Evolutionary conservation across 2,329 filamentous ascomycete genomes (phyloP).

Genomic region (Neopestalotiopsis clavispora): DNA sequence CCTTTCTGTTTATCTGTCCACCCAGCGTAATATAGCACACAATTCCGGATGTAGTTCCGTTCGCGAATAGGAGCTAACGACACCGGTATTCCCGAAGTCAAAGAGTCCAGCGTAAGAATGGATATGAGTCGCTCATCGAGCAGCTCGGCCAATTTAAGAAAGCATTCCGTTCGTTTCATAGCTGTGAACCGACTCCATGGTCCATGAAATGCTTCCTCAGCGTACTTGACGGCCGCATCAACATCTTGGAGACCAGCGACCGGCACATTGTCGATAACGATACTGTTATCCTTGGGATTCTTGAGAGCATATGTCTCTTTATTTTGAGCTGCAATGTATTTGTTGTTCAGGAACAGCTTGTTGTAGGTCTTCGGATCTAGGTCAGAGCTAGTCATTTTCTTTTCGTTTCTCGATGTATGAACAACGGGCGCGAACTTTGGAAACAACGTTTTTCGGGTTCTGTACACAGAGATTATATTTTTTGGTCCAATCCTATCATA

Average conservation of each 20-base stretch:
- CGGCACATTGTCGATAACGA: background rate
- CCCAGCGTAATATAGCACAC: slow-evolving; percentile 22
- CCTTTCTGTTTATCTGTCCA: slow-evolving; percentile 41
- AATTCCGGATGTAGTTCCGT: background rate
- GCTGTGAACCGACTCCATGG: slow-evolving; percentile 2
- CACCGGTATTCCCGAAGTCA: slow-evolving; percentile 4
- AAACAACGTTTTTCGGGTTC: no score
- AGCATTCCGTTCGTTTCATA: background rate
- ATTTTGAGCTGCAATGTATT: background rate
- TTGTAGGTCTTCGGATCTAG: background rate
- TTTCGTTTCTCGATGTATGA: background rate
- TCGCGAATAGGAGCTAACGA: slow-evolving; percentile 1
- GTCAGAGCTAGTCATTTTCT: background rate
- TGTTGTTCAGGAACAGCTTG: background rate
- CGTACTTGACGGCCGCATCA: slow-evolving; percentile 51
- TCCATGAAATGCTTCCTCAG: slow-evolving; percentile 50
- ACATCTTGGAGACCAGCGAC: slow-evolving; percentile 45
- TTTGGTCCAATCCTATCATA: no score
- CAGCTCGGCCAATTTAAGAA: slow-evolving; percentile 1
- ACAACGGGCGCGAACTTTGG: no score
- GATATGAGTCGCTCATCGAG: background rate
- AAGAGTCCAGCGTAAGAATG: background rate
- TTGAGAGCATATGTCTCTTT: background rate
- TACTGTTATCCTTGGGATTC: background rate
- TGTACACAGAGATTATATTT: no score